Evolutionary conservation across 306 rosid species (phyloP).

Genomic region (Prunus salicina): DNA sequence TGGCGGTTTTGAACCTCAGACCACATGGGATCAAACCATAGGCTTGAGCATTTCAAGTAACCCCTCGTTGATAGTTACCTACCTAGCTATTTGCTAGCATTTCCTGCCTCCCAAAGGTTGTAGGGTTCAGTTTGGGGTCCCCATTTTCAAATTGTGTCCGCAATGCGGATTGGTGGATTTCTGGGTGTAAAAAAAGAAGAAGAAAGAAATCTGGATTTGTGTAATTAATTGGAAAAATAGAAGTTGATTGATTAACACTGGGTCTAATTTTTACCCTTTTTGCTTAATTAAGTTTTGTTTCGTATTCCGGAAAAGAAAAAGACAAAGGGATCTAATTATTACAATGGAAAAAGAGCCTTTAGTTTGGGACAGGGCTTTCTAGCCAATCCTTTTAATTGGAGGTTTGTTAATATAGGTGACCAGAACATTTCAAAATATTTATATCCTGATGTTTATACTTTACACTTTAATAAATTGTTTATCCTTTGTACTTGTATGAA

Average conservation of each 20-base stretch:
- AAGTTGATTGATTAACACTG: not conserved
- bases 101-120: too few relatives aligned
- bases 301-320: not conserved
- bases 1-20: too few relatives aligned
- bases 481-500: not conserved
- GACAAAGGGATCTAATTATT: not conserved
- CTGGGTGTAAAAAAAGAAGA: too few relatives aligned
- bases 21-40: too few relatives aligned
- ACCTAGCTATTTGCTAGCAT: too few relatives aligned
- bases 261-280: not conserved
- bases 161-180: too few relatives aligned
- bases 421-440: not conserved
- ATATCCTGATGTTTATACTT: too few relatives aligned
- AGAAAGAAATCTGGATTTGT: not conserved
- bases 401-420: not conserved
- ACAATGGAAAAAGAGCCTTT: not conserved
- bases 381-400: not conserved
- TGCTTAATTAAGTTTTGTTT: not conserved
- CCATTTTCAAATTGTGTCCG: too few relatives aligned
- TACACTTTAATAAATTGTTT: not conserved
- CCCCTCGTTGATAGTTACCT: too few relatives aligned
- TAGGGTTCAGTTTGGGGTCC: too few relatives aligned
- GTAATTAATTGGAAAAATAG: not conserved
- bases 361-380: not conserved
- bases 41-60: too few relatives aligned